Percentiles rank a stretch among this genome's conserved stretches.
These are phyloP conservation scores for Musa itinerans DNA, from an alignment of 176 grass and related monocot species.

Conservation along the genomic window DNA sequence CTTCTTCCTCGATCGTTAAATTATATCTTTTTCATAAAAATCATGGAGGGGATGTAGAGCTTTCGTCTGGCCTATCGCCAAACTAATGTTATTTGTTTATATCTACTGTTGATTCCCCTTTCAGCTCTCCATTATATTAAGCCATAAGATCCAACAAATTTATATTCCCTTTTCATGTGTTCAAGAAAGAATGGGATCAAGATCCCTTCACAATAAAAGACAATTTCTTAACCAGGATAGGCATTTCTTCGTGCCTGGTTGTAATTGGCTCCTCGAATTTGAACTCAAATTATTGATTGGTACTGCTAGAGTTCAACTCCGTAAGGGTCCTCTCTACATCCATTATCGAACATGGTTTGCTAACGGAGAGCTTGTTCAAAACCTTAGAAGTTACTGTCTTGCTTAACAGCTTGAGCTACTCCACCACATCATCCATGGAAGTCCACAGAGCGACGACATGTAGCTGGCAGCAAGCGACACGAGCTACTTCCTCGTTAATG, in stretches of 20 bases:
- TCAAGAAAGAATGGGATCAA: slow-evolving; percentile 27
- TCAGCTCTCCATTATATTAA: slow-evolving; percentile 37
- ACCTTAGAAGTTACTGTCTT: slow-evolving; percentile 45
- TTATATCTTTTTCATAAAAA: too few species aligned
- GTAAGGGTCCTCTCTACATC: slow-evolving; percentile 62
- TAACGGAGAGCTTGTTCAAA: slow-evolving; percentile 63
- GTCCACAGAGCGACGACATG: slow-evolving; percentile 60
- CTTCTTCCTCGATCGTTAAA: too few species aligned
- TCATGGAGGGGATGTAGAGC: slow-evolving; percentile 26
- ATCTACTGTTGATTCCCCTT: slow-evolving; percentile 20
- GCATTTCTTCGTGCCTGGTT: slow-evolving; percentile 28
- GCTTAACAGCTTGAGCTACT: slow-evolving; percentile 46
- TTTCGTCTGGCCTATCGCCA: slow-evolving; percentile 24
- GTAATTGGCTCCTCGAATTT: slow-evolving; percentile 1
- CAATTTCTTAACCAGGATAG: slow-evolving; percentile 29
- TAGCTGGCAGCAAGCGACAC: slow-evolving; percentile 65
- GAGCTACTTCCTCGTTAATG: slow-evolving; percentile 40
- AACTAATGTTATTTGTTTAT: neutral
- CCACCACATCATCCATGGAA: slow-evolving; percentile 63
- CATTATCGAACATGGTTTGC: slow-evolving; percentile 81
- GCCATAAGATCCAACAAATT: slow-evolving; percentile 93
- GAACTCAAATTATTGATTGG: neutral
- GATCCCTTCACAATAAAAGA: slow-evolving; percentile 26
- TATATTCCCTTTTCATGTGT: slow-evolving; percentile 39
- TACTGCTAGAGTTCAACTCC: slow-evolving; percentile 13